Evolutionary conservation across 2,329 filamentous ascomycete genomes (phyloP).

Genomic region (Sporothrix brasiliensis): DNA sequence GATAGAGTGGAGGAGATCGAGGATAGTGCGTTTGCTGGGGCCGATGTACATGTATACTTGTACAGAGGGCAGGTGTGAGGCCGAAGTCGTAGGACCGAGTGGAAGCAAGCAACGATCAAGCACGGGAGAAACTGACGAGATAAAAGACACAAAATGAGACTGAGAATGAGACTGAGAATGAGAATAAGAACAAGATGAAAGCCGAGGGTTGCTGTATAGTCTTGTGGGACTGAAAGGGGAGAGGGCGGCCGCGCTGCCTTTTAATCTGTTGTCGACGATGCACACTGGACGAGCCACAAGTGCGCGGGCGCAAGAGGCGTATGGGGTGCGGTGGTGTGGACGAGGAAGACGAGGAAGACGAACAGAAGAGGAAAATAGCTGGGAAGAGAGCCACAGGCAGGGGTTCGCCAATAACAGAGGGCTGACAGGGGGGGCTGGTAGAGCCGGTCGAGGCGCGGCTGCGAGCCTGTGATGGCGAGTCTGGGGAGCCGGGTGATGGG

Average conservation of each 20-base stretch:
- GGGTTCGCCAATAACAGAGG: constrained; percentile 28
- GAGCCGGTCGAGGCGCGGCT: background rate
- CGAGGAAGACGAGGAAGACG: background rate
- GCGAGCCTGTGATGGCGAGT: background rate
- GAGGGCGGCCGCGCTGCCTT: constrained; percentile 24
- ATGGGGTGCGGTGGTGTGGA: background rate
- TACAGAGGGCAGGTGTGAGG: background rate
- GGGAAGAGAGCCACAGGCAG: background rate
- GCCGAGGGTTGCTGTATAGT: background rate
- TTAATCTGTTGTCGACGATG: constrained; percentile 25
- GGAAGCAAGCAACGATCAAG: background rate
- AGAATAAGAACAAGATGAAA: background rate
- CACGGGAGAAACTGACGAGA: background rate
- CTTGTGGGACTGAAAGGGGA: constrained; percentile 3
- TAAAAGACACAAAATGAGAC: background rate
- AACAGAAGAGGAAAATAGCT: background rate
- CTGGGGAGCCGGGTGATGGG: constrained; percentile 16
- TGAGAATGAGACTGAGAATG: background rate
- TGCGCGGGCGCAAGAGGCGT: background rate
- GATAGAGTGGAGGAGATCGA: background rate
- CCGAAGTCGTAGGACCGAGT: background rate
- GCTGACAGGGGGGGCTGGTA: constrained; percentile 27
- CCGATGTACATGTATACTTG: constrained; percentile 14
- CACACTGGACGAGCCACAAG: background rate
- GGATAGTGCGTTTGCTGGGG: constrained; percentile 8